Percentiles rank a stretch among this genome's conserved stretches.
Conservation (phyloP, 139 green algal species). For the Marvania coccoides region DNA sequence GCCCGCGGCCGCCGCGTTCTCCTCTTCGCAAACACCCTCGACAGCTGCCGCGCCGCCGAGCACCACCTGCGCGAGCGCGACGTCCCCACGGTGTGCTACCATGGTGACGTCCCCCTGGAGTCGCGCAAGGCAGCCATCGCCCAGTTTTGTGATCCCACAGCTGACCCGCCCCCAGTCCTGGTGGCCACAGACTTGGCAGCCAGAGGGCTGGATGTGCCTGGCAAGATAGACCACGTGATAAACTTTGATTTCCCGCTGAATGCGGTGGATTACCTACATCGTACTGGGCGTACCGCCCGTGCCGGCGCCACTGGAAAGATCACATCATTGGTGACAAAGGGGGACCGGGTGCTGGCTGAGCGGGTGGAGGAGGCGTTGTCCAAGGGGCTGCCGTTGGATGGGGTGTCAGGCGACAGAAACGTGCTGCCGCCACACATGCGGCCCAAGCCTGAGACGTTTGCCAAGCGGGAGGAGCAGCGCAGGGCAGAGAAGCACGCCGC, state of each 20-base stretch:
- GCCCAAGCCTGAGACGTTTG: constrained; percentile 38
- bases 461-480: constrained; percentile 3
- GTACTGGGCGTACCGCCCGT: constrained; percentile 78
- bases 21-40: constrained; percentile 95
- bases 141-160: constrained; percentile 13
- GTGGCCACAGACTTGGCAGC: constrained; percentile 94
- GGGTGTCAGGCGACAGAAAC: constrained; percentile 40
- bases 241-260: constrained; percentile 98
- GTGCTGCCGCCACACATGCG: constrained; percentile 51
- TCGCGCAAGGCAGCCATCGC: constrained; percentile 26
- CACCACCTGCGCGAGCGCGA: constrained; percentile 66
- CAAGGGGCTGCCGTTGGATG: constrained; percentile 59
- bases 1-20: constrained; percentile 43
- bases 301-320: constrained; percentile 61
- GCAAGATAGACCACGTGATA: constrained; percentile 83
- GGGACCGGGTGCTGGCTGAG: constrained; percentile 63
- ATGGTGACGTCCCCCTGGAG: constrained; percentile 66
- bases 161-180: constrained; percentile 47
- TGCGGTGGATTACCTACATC: constrained; percentile 87
- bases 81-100: constrained; percentile 77
- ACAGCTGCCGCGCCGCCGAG: constrained; percentile 80
- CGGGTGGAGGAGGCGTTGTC: constrained; percentile 69
- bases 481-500: constrained; percentile 13
- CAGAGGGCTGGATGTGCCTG: constrained; percentile 87
- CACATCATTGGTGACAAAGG: constrained; percentile 61